phyloP scores from a whole-genome alignment of 805 yeast genomes.

The Lipomyces yamanashiensis region DNA sequence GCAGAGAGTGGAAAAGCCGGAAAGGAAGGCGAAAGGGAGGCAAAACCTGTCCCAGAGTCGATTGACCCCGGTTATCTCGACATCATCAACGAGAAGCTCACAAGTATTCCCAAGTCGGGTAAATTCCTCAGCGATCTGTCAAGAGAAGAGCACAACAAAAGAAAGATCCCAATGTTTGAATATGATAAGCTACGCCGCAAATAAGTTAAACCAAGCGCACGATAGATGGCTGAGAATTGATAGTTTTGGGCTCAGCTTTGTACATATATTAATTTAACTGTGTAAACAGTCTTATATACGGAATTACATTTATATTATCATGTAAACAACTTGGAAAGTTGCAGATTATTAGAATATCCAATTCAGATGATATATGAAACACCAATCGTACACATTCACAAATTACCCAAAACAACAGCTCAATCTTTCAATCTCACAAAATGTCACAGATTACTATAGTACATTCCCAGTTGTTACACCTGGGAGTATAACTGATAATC shows the following conservation, averaged over 20 bases:
- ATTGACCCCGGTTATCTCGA: conserved; percentile 29
- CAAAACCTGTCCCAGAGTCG: conserved; percentile 20
- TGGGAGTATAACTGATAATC: conserved; percentile 34
- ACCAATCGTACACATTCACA: not conserved
- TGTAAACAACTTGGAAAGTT: too few relatives aligned
- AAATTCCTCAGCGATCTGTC: conserved; percentile 25
- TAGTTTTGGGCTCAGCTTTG: not conserved
- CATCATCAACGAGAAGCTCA: conserved; percentile 22
- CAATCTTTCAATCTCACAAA: not conserved
- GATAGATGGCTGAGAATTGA: not conserved
- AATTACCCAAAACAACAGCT: not conserved
- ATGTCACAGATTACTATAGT: not conserved
- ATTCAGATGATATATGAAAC: too few relatives aligned
- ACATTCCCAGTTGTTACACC: not conserved
- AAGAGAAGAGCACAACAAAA: conserved; percentile 38
- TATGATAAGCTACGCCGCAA: conserved; percentile 13
- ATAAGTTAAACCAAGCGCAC: not conserved
- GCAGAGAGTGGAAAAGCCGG: conserved; percentile 33
- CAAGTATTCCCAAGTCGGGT: conserved; percentile 27
- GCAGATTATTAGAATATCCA: too few relatives aligned
- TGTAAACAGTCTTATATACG: not conserved
- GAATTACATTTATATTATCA: too few relatives aligned
- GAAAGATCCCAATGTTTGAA: conserved; percentile 26
- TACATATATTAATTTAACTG: not conserved
- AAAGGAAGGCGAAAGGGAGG: conserved; percentile 1